Conservation (phyloP, 495 filamentous ascomycete species). For the Penicillium dipodomyicola region DNA sequence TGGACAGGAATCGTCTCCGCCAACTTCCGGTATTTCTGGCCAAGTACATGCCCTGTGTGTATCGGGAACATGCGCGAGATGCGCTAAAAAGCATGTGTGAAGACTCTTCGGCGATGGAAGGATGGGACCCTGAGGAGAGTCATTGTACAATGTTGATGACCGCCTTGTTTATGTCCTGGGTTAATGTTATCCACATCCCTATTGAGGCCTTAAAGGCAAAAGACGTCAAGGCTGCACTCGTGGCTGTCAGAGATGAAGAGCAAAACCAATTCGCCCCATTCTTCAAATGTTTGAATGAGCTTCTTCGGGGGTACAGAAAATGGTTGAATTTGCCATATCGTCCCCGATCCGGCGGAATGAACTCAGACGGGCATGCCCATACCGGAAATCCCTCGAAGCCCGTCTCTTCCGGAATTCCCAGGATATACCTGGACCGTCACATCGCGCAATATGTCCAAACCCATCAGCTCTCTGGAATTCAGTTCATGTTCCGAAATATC, state of each 20-base stretch:
- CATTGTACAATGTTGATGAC: constrained; percentile 32
- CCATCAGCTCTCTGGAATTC: constrained; percentile 69
- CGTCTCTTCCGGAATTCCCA: constrained; percentile 66
- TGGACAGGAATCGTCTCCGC: neutral
- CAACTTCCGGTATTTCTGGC: neutral
- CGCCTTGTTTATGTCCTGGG: constrained; percentile 34
- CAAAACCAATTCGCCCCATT: constrained; percentile 2
- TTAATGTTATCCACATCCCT: neutral
- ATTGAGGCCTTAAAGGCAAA: constrained; percentile 34
- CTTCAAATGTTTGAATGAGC: constrained; percentile 3
- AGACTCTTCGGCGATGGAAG: neutral
- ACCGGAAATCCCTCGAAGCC: constrained; percentile 50
- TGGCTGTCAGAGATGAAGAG: neutral
- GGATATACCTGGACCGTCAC: constrained; percentile 50
- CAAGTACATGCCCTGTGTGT: neutral
- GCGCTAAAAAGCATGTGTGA: constrained; percentile 13
- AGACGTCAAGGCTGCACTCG: neutral
- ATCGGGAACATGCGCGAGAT: constrained; percentile 4
- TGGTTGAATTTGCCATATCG: neutral
- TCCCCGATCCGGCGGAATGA: neutral
- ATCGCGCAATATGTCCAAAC: constrained; percentile 52
- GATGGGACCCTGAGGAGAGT: constrained; percentile 3
- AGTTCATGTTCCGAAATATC: constrained; percentile 88
- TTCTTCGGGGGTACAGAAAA: neutral
- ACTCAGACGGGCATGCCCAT: constrained; percentile 17